Percentiles rank a stretch among this genome's conserved stretches.
Evolutionary conservation across 2,329 filamentous ascomycete genomes (phyloP).

Genomic region (Blumeriella jaapii): DNA sequence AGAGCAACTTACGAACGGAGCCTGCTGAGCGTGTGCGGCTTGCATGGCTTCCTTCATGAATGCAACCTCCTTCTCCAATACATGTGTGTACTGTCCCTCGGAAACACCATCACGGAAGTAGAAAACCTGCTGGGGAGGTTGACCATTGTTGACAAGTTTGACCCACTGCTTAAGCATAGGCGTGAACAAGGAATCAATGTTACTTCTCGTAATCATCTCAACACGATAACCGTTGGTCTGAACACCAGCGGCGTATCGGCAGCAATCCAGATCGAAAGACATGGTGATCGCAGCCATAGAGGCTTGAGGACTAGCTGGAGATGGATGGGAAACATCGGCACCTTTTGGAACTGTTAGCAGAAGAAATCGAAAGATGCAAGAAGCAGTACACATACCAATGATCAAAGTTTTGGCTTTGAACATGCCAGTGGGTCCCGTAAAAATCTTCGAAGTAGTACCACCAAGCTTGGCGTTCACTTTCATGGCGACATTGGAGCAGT

Average conservation of each 20-base stretch:
- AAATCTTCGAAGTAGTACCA: constrained; percentile 51
- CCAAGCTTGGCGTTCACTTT: constrained; percentile 96
- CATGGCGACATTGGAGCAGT: constrained; percentile 89
- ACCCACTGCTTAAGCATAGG: constrained; percentile 57
- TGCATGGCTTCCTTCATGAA: constrained; percentile 58
- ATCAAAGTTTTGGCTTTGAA: constrained; percentile 58
- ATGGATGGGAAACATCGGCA: constrained; percentile 78
- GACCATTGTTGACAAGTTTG: constrained; percentile 38
- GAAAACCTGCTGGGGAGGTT: constrained; percentile 59
- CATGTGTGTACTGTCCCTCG: constrained; percentile 72
- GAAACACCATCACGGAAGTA: constrained; percentile 92
- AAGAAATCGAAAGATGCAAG: neutral
- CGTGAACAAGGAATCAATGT: constrained; percentile 54
- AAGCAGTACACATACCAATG: constrained; percentile 38
- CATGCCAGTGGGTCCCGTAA: constrained; percentile 23
- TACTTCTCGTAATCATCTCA: constrained; percentile 63
- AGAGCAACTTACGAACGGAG: neutral
- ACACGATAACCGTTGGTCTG: constrained; percentile 74
- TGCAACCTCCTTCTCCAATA: constrained; percentile 65
- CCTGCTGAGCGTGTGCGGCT: too few relatives aligned
- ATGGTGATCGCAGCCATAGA: constrained; percentile 86
- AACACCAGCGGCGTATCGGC: constrained; percentile 67
- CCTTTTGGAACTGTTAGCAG: constrained; percentile 64
- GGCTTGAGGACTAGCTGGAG: constrained; percentile 51
- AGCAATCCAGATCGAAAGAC: constrained; percentile 58